phyloP scores from a whole-genome alignment of 2,329 filamentous ascomycete species.

The Pseudogymnoascus sp. region DNA sequence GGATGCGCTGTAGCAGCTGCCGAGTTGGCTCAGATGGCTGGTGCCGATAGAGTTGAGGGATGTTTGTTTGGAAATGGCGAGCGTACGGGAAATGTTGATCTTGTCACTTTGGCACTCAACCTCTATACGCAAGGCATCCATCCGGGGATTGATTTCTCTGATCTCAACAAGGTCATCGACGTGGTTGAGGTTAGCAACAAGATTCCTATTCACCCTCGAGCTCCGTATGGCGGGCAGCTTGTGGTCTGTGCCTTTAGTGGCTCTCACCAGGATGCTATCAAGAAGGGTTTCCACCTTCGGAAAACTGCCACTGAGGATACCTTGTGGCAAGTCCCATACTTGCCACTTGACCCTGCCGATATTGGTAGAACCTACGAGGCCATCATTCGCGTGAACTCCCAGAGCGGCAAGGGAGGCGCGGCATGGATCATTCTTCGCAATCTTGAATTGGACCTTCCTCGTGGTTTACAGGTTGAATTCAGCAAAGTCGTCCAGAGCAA shows the following conservation, averaged over 20 bases:
- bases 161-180: slow-evolving; percentile 78
- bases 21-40: slow-evolving; percentile 92
- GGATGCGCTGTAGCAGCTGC: slow-evolving; percentile 84
- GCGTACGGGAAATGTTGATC: slow-evolving; percentile 88
- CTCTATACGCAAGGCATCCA: slow-evolving; percentile 89
- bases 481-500: slow-evolving; percentile 76
- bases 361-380: slow-evolving; percentile 97
- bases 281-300: slow-evolving; percentile 76
- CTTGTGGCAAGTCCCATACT: slow-evolving; percentile 80
- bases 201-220: slow-evolving; percentile 83
- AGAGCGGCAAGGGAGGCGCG: slow-evolving; percentile 88
- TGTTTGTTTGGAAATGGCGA: slow-evolving; percentile 94
- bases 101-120: slow-evolving; percentile 87
- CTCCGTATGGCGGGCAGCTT: slow-evolving; percentile 83
- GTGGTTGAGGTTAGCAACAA: slow-evolving; percentile 89
- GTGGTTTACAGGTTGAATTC: slow-evolving; percentile 87
- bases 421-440: slow-evolving; percentile 90
- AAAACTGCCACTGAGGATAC: slow-evolving; percentile 56
- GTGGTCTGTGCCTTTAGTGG: slow-evolving; percentile 91
- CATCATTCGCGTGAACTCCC: slow-evolving; percentile 94
- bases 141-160: slow-evolving; percentile 82
- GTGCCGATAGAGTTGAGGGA: slow-evolving; percentile 87
- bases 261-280: slow-evolving; percentile 92
- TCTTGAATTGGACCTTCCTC: slow-evolving; percentile 84
- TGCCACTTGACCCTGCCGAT: slow-evolving; percentile 85